Conservation (phyloP, 768 basidiomycete genomes). For the Suillus variegatus region DNA sequence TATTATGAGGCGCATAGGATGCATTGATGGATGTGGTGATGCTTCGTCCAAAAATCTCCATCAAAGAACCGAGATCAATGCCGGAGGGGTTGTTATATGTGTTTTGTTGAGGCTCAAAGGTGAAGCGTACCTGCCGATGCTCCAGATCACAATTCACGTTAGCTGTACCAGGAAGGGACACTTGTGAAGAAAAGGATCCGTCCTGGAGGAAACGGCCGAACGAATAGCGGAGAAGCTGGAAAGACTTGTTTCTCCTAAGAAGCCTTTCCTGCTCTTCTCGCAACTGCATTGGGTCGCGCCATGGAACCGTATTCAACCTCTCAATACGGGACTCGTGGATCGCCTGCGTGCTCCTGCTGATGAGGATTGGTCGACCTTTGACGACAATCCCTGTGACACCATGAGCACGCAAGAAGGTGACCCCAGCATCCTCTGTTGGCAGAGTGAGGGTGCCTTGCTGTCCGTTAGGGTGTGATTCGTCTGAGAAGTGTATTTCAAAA, state of each 20-base stretch:
- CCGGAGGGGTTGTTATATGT: background rate
- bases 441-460: slow-evolving; percentile 34
- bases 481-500: slow-evolving; percentile 27
- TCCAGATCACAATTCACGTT: slow-evolving; percentile 37
- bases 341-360: slow-evolving; percentile 22
- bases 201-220: slow-evolving; percentile 40
- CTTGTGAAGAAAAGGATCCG: slow-evolving; percentile 35
- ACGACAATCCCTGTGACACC: slow-evolving; percentile 25
- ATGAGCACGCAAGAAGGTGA: slow-evolving; percentile 27
- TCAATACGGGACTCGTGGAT: slow-evolving; percentile 22
- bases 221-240: slow-evolving; percentile 25
- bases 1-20: slow-evolving; percentile 19
- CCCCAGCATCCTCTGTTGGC: slow-evolving; percentile 21
- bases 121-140: slow-evolving; percentile 31
- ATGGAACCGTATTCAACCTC: slow-evolving; percentile 24
- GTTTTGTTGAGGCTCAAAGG: slow-evolving; percentile 13
- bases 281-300: slow-evolving; percentile 33
- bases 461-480: slow-evolving; percentile 14
- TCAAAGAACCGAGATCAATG: background rate
- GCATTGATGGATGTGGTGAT: slow-evolving; percentile 11
- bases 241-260: slow-evolving; percentile 19
- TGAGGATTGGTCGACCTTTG: slow-evolving; percentile 23
- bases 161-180: slow-evolving; percentile 25
- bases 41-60: too few species aligned
- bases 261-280: slow-evolving; percentile 23